Percentiles rank a stretch among this genome's conserved stretches.
Evolutionary conservation across 306 rosid species (phyloP).

Genomic region (Lathyrus aphaca): DNA sequence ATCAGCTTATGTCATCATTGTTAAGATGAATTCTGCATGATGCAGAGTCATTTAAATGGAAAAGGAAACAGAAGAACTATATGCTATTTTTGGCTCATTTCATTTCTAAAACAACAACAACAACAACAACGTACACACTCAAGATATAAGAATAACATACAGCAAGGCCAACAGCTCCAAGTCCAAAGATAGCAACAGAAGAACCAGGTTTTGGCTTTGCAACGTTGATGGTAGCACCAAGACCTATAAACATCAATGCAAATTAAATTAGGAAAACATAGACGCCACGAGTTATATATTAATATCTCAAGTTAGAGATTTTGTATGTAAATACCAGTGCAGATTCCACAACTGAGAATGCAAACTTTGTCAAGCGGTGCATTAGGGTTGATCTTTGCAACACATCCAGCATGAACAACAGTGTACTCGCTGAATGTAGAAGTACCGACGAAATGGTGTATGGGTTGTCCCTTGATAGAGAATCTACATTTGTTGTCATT

Average conservation of each 20-base stretch:
- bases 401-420: slow-evolving; percentile 77
- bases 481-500: slow-evolving; percentile 66
- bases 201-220: slow-evolving; percentile 86
- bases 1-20: slow-evolving; percentile 29
- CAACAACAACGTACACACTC: neutral
- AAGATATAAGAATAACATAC: slow-evolving; percentile 48
- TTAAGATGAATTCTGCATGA: slow-evolving; percentile 18
- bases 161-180: slow-evolving; percentile 96
- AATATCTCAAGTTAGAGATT: neutral
- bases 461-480: slow-evolving; percentile 72
- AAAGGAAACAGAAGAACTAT: neutral
- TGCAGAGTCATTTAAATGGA: neutral
- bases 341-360: slow-evolving; percentile 85
- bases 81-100: neutral
- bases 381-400: slow-evolving; percentile 80
- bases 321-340: slow-evolving; percentile 60
- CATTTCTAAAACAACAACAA: neutral
- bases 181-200: slow-evolving; percentile 81
- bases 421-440: slow-evolving; percentile 93
- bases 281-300: neutral
- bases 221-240: slow-evolving; percentile 88
- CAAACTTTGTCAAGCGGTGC: slow-evolving; percentile 97
- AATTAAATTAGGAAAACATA: neutral
- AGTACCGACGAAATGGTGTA: slow-evolving; percentile 85
- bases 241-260: slow-evolving; percentile 45